These are phyloP conservation scores for Xylaria sp. DNA, from an alignment of 495 filamentous ascomycete genomes.

Conservation along the genomic window DNA sequence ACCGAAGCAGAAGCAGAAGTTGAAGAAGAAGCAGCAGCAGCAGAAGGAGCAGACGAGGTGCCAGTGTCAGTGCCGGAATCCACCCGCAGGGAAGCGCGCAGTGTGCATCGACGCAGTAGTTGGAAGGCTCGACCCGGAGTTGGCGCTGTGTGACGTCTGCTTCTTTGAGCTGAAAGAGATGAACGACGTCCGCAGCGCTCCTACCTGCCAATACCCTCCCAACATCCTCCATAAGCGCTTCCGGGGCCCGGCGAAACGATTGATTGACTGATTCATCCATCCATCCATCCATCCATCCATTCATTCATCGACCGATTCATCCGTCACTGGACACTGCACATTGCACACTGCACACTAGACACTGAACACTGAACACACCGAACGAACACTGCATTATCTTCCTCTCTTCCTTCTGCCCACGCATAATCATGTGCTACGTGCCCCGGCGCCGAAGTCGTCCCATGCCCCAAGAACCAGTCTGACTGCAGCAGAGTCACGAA, in stretches of 20 bases:
- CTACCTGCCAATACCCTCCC: slow-evolving; percentile 4
- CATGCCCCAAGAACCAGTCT: too few relatives aligned
- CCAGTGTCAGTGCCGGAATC: slow-evolving; percentile 11
- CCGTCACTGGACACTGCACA: too few relatives aligned
- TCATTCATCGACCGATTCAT: too few relatives aligned
- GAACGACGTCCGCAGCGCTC: neutral
- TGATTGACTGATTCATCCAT: too few relatives aligned
- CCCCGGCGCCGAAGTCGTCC: neutral
- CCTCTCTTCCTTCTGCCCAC: neutral
- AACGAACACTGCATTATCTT: neutral
- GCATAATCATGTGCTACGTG: slow-evolving; percentile 5
- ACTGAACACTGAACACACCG: too few relatives aligned
- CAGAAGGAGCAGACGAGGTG: too few relatives aligned
- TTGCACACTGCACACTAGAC: too few relatives aligned
- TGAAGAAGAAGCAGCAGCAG: too few relatives aligned
- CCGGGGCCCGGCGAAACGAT: too few relatives aligned
- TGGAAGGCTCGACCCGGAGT: slow-evolving; percentile 24
- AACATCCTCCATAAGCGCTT: neutral
- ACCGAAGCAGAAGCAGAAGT: too few relatives aligned
- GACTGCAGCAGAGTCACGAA: neutral
- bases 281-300: too few relatives aligned
- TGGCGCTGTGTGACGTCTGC: slow-evolving; percentile 17
- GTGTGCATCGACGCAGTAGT: neutral
- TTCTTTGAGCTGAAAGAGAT: slow-evolving; percentile 8
- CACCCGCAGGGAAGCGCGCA: neutral